Evolutionary conservation across 495 filamentous ascomycete genomes (phyloP).

Genomic region (Penicillium maclennaniae): DNA sequence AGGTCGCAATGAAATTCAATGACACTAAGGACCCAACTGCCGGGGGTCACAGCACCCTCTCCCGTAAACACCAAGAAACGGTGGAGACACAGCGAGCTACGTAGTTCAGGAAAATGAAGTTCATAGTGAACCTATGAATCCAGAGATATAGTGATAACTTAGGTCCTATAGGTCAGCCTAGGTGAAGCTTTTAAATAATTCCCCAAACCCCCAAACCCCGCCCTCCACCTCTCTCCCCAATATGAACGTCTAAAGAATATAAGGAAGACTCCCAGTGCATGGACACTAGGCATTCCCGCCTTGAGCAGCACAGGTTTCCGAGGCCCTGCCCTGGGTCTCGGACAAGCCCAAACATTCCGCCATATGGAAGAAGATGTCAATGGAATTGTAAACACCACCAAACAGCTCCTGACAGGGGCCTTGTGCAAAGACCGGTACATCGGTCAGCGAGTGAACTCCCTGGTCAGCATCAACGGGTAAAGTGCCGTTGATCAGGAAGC

Average conservation of each 20-base stretch:
- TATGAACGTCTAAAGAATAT: too few species aligned
- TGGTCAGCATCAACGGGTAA: constrained; percentile 50
- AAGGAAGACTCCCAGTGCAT: too few species aligned
- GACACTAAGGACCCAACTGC: constrained; percentile 38
- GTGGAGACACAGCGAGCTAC: too few species aligned
- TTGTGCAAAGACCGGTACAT: constrained; percentile 69
- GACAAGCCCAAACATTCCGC: constrained; percentile 63
- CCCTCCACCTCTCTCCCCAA: too few species aligned
- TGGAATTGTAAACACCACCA: constrained; percentile 62
- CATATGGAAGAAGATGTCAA: constrained; percentile 71
- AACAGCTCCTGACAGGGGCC: constrained; percentile 71
- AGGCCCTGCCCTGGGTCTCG: constrained; percentile 11
- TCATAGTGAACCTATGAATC: not conserved
- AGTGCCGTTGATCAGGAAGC: constrained; percentile 66
- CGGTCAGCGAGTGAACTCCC: constrained; percentile 71
- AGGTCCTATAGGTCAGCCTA: not conserved
- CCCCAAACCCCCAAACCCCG: too few species aligned
- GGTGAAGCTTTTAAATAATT: not conserved
- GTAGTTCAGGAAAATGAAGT: too few species aligned
- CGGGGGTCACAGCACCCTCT: too few species aligned
- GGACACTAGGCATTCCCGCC: not conserved
- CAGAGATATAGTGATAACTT: not conserved
- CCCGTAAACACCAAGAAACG: too few species aligned
- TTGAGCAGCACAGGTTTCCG: not conserved
- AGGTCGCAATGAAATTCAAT: constrained; percentile 40